Evolutionary conservation across 192 early-diverging fungal genomes (phyloP), one percentile per base, ranked within the genome.

Genomic region (Pilaira anomala): DNA sequence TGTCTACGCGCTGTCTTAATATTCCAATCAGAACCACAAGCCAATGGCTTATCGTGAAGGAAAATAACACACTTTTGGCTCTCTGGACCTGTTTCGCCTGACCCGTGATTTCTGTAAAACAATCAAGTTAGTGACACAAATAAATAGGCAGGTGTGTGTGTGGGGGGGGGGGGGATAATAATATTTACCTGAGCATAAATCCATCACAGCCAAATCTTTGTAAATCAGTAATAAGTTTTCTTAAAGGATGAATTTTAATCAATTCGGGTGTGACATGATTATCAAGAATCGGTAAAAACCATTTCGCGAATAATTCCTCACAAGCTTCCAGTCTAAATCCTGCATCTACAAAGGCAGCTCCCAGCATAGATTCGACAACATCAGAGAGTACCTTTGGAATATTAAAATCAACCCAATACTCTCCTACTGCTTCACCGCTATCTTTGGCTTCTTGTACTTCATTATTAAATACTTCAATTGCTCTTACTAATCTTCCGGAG

Each of bases 361-460:
- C 95, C 12, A 93, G 40, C 40, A 94, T 80, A 40, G 90, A 87
- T 72, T 98, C 95, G n/a, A 94, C 80, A 1, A 95, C 68, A 76
- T 98, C 95, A 7, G 88, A 88, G 45, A 93, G 67, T 0, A 91
- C 88, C 62, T 98, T 98, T 21, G 95, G 95, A n/a, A 93, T 83
- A 9, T 78, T 76, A n/a, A 91, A 65, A 30, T 87, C 73, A 39
- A 80, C 77, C 93, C 93, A 93, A 63, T 88, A 94, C 55, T 93
- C 88, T 9, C 83, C 62, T 66, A 74, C 50, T 62, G 62, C 36
- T 51, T 70, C 48, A 1, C 68, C 71, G 9, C 49, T 40, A 0
- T 75, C 51, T 51, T 71, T 57, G 59, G 76, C 63, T 26, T 65
- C 41, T 29, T 77, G 58, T 8, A 95, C 68, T 28, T 85, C 77